phyloP scores from a whole-genome alignment of 2,329 filamentous ascomycete species.

The Fusarium ambrosium region DNA sequence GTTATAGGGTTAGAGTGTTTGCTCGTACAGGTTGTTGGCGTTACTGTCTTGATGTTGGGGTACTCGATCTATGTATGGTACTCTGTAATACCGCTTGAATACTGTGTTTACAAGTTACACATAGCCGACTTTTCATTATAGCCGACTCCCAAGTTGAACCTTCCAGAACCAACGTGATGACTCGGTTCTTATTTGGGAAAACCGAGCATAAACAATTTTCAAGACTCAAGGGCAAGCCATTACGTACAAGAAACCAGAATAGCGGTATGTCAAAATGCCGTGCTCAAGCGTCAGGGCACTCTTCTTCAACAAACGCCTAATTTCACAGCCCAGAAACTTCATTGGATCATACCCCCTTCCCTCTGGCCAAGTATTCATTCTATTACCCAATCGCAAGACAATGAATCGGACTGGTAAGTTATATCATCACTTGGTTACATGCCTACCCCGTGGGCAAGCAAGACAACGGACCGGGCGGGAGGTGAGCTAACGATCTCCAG shows the following conservation, averaged over 20 bases:
- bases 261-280: slow-evolving; percentile 1
- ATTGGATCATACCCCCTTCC: not conserved
- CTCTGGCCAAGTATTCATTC: not conserved
- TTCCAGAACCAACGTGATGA: not conserved
- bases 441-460: not conserved
- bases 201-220: not conserved
- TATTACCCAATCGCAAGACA: slow-evolving; percentile 7
- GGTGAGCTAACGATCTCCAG: not conserved
- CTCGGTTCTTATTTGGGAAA: not conserved
- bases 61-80: not conserved
- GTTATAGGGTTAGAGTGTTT: not conserved
- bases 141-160: not conserved
- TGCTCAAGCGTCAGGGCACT: not conserved
- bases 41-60: not conserved
- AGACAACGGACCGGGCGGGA: not conserved
- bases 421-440: not conserved
- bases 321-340: not conserved
- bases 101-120: not conserved
- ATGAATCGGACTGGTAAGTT: not conserved
- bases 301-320: not conserved
- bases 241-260: not conserved
- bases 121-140: not conserved
- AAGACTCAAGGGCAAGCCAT: not conserved
- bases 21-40: not conserved
- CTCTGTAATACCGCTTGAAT: not conserved